Conservation (phyloP, 2,329 filamentous ascomycete genomes). For the Aspergillus sp. region DNA sequence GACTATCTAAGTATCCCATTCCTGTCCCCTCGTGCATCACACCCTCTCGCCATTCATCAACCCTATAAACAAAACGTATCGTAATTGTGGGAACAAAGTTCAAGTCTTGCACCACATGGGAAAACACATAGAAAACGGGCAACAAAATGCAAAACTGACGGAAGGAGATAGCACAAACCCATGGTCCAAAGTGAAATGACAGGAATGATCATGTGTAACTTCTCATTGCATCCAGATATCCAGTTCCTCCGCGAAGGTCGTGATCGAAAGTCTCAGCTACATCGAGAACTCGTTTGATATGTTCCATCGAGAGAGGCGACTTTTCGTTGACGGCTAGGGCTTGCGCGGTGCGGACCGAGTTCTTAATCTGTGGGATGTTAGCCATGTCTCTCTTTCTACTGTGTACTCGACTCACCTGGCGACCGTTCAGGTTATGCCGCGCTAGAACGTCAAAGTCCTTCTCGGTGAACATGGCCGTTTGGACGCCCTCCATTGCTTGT, state of each 20-base stretch:
- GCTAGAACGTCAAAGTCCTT: constrained; percentile 67
- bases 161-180: neutral
- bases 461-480: constrained; percentile 49
- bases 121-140: neutral
- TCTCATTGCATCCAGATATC: constrained; percentile 80
- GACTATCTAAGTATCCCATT: too few relatives aligned
- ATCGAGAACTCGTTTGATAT: constrained; percentile 79
- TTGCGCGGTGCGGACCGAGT: constrained; percentile 79
- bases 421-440: constrained; percentile 66
- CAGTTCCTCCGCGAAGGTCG: constrained; percentile 76
- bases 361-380: constrained; percentile 68
- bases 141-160: neutral
- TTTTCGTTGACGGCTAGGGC: constrained; percentile 75
- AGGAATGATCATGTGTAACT: constrained; percentile 55
- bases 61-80: too few relatives aligned
- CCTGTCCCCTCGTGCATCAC: neutral
- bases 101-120: neutral
- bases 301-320: constrained; percentile 69
- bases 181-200: neutral
- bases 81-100: neutral
- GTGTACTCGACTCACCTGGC: constrained; percentile 52
- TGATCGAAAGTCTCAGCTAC: constrained; percentile 80
- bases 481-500: constrained; percentile 60
- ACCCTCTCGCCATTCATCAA: too few relatives aligned
- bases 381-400: constrained; percentile 1